A percentile compares a stretch with the other conserved stretches of the same genome.
phyloP scores from a whole-genome alignment of 2,329 filamentous ascomycete species.

The Apiospora arundinis region DNA sequence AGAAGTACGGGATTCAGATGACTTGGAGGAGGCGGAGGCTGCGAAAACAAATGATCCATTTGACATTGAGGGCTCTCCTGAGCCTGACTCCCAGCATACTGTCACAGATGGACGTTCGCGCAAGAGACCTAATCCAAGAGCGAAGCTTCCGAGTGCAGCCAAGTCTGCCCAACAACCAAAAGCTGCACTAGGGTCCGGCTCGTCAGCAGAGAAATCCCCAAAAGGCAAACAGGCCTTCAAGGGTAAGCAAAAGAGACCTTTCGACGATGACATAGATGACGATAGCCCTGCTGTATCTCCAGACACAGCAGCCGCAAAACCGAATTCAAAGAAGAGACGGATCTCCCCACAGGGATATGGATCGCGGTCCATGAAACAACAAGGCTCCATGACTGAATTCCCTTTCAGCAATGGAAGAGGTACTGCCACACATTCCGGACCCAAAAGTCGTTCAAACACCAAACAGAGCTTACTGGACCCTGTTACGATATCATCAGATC shows the following conservation, averaged over 20 bases:
- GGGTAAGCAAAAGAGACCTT: neutral
- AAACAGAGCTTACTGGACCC: neutral
- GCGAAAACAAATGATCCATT: neutral
- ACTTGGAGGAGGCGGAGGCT: neutral
- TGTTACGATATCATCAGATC: neutral
- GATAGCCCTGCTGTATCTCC: neutral
- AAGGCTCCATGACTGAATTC: too few species aligned
- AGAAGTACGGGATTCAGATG: neutral
- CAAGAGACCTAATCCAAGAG: neutral
- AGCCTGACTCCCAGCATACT: neutral
- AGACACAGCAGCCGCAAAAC: neutral
- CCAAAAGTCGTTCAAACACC: neutral
- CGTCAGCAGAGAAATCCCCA: neutral
- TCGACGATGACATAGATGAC: neutral
- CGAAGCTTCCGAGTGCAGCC: neutral
- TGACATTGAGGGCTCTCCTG: neutral
- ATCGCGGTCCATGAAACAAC: neutral
- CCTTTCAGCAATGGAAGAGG: neutral
- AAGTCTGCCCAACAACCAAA: neutral
- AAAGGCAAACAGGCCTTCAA: neutral
- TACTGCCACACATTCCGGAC: neutral
- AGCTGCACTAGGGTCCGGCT: neutral
- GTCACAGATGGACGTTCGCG: neutral
- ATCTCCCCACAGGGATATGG: neutral
- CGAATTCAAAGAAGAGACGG: slow-evolving; percentile 2